Evolutionary conservation across 1,139 yeast species (phyloP).

Genomic region (Blastobotrys apis): DNA sequence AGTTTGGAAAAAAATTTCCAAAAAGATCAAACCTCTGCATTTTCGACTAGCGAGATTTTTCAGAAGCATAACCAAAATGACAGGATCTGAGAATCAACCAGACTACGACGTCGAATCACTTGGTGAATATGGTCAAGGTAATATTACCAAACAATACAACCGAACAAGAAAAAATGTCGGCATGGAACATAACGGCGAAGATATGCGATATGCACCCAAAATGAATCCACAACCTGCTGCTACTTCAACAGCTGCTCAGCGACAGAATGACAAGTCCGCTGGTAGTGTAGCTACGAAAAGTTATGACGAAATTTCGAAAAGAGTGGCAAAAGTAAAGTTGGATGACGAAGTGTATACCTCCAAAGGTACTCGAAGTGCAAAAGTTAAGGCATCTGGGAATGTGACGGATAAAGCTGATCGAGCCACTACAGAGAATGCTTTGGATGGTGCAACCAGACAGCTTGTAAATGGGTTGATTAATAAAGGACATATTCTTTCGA

Average conservation of each 20-base stretch:
- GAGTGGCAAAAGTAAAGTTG: slow-evolving; percentile 22
- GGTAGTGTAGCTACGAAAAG: slow-evolving; percentile 9
- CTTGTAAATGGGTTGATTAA: slow-evolving; percentile 78
- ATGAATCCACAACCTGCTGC: background rate
- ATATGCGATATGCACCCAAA: too few relatives aligned
- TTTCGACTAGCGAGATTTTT: too few relatives aligned
- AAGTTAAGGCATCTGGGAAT: slow-evolving; percentile 27
- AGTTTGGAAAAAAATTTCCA: too few relatives aligned
- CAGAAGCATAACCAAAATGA: too few relatives aligned
- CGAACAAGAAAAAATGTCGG: slow-evolving; percentile 19
- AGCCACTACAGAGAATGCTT: slow-evolving; percentile 94
- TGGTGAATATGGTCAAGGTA: slow-evolving; percentile 19
- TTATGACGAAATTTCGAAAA: slow-evolving; percentile 15
- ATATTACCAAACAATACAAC: slow-evolving; percentile 26
- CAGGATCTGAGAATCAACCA: background rate
- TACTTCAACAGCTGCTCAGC: background rate
- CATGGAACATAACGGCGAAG: background rate
- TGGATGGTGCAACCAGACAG: slow-evolving; percentile 89
- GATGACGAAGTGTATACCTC: slow-evolving; percentile 30
- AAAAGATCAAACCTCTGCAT: too few relatives aligned
- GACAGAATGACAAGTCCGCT: slow-evolving; percentile 2
- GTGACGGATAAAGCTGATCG: slow-evolving; percentile 76
- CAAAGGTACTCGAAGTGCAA: slow-evolving; percentile 33
- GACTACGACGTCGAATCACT: slow-evolving; percentile 9
- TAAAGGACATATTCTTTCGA: slow-evolving; percentile 74